Evolutionary conservation across 257 asterid genomes (phyloP).

Genomic region (Scutellaria barbata): DNA sequence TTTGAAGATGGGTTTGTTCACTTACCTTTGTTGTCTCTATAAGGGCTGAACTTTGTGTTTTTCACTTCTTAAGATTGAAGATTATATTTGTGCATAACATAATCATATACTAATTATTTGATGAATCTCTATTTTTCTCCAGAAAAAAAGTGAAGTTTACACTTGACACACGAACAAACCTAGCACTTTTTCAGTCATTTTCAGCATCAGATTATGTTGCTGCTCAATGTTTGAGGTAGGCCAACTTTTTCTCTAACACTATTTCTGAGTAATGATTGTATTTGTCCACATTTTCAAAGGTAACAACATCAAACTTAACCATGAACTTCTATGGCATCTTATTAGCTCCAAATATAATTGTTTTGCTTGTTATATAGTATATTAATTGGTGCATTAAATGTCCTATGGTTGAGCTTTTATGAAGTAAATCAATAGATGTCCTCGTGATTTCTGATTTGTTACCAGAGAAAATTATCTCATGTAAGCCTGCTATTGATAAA

Average conservation of each 20-base stretch:
- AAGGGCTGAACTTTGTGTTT: slow-evolving; percentile 25
- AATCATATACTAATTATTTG: slow-evolving; percentile 27
- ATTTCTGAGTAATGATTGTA: background rate
- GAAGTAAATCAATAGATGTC: too few relatives aligned
- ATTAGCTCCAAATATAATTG: slow-evolving; percentile 12
- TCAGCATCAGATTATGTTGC: slow-evolving; percentile 91
- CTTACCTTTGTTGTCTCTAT: slow-evolving; percentile 25
- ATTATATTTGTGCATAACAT: background rate
- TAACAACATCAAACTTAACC: background rate
- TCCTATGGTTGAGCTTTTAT: background rate
- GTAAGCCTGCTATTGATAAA: slow-evolving; percentile 19
- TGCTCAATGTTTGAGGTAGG: slow-evolving; percentile 92
- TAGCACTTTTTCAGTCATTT: slow-evolving; percentile 85
- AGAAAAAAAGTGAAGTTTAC: slow-evolving; percentile 69
- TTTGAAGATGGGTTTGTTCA: slow-evolving; percentile 80
- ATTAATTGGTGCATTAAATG: slow-evolving; percentile 15
- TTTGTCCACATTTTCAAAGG: too few relatives aligned
- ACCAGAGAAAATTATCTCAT: background rate
- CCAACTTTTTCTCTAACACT: background rate
- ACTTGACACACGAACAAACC: slow-evolving; percentile 79
- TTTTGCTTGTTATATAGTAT: background rate
- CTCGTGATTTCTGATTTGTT: background rate
- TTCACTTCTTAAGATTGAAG: slow-evolving; percentile 1
- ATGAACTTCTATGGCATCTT: background rate
- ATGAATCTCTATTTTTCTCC: slow-evolving; percentile 33